These are phyloP conservation scores for Fusarium camptoceras DNA, from an alignment of 2,329 filamentous ascomycete species.

Conservation along the genomic window DNA sequence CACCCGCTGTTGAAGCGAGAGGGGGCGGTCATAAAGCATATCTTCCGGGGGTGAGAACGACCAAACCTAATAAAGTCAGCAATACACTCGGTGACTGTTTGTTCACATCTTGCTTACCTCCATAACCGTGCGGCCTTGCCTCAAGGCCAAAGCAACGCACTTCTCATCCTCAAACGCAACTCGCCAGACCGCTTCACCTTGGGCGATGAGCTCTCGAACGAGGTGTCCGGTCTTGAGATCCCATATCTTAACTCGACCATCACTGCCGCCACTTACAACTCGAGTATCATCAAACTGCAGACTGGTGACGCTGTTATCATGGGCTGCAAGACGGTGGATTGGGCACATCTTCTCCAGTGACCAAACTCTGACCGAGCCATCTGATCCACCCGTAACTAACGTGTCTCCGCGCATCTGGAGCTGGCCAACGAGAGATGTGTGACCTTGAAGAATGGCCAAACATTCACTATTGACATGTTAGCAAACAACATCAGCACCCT, in stretches of 20 bases:
- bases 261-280: conserved; percentile 94
- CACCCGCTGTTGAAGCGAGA: conserved; percentile 62
- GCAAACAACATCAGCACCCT: conserved; percentile 35
- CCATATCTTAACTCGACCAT: conserved; percentile 99
- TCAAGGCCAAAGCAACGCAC: conserved; percentile 92
- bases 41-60: conserved; percentile 91
- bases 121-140: conserved; percentile 91
- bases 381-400: conserved; percentile 93
- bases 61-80: conserved; percentile 77
- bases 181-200: conserved; percentile 95
- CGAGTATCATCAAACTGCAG: conserved; percentile 96
- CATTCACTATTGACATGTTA: conserved; percentile 69
- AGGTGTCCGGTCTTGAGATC: conserved; percentile 91
- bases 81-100: not conserved
- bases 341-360: conserved; percentile 89
- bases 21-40: conserved; percentile 63
- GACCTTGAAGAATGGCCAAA: conserved; percentile 92
- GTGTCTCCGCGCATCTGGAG: conserved; percentile 95
- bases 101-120: conserved; percentile 74
- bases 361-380: conserved; percentile 97
- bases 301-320: conserved; percentile 98
- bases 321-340: conserved; percentile 93
- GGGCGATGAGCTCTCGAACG: conserved; percentile 89
- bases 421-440: conserved; percentile 96
- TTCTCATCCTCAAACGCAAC: conserved; percentile 99